Evolutionary conservation across 257 asterid species (phyloP).

Genomic region (Jaltomata sinuosa): DNA sequence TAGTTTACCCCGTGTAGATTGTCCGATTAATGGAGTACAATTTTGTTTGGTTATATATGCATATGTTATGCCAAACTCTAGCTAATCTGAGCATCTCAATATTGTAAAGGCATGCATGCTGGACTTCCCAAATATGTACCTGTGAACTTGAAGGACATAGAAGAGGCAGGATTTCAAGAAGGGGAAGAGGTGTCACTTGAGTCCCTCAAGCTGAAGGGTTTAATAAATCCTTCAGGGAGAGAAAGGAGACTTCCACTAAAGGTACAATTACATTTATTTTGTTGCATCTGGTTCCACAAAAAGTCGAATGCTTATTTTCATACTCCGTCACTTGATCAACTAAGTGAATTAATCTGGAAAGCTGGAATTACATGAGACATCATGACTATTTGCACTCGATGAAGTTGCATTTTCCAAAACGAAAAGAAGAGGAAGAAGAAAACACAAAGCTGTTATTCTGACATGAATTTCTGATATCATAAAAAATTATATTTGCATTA

Average conservation of each 20-base stretch:
- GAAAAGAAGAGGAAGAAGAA: not conserved
- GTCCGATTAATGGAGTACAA: not conserved
- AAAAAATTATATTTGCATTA: not conserved
- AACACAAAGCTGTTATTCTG: not conserved
- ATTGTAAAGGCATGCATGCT: constrained; percentile 66
- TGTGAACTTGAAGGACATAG: constrained; percentile 75
- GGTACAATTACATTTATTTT: constrained; percentile 28
- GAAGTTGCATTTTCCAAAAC: not conserved
- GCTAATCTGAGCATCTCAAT: not conserved
- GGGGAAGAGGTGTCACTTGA: constrained; percentile 95
- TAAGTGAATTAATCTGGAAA: not conserved
- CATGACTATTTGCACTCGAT: not conserved
- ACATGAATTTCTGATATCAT: not conserved
- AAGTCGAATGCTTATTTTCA: not conserved
- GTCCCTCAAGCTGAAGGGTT: constrained; percentile 74
- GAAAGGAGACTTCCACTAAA: constrained; percentile 87
- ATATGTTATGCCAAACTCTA: not conserved
- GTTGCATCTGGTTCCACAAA: not conserved
- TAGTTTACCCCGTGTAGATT: not conserved
- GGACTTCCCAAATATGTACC: constrained; percentile 92
- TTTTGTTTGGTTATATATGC: not conserved
- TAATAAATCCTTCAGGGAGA: constrained; percentile 94
- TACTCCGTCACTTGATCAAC: not conserved
- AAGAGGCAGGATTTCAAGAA: constrained; percentile 71
- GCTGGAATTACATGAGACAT: not conserved